A percentile compares a stretch with the other conserved stretches of the same genome.
Conservation (phyloP, 2,329 filamentous ascomycete genomes). For the Epichloe gansuensis region DNA sequence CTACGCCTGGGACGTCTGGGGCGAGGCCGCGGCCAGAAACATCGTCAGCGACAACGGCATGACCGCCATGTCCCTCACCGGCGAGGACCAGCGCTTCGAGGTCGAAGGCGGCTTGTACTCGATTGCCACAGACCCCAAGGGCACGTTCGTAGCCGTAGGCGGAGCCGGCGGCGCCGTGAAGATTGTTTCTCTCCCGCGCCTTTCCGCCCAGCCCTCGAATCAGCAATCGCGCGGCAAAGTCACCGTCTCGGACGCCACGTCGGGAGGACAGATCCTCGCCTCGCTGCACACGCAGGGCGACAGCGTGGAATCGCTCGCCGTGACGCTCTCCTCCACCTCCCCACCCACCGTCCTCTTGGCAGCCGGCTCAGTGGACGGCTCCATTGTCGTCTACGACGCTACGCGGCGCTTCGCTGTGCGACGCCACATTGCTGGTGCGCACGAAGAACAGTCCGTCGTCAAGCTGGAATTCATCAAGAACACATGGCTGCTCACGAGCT, state of each 20-base stretch:
- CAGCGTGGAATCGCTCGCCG: constrained; percentile 65
- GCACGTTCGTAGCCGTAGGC: constrained; percentile 71
- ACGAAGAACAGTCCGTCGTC: constrained; percentile 82
- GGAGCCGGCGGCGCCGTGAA: constrained; percentile 80
- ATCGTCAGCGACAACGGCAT: constrained; percentile 40
- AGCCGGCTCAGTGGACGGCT: constrained; percentile 59
- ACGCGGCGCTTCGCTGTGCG: constrained; percentile 79
- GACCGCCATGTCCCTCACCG: constrained; percentile 66
- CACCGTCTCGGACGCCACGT: constrained; percentile 22
- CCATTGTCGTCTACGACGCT: constrained; percentile 77
- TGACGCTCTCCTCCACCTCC: constrained; percentile 29
- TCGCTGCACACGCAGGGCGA: constrained; percentile 66
- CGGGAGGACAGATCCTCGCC: constrained; percentile 58
- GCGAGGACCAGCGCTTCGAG: constrained; percentile 76
- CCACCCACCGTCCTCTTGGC: constrained; percentile 45
- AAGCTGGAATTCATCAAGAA: constrained; percentile 75
- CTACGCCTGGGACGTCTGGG: constrained; percentile 88
- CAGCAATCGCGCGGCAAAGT: constrained; percentile 17
- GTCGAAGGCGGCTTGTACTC: constrained; percentile 88
- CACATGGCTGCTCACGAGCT: constrained; percentile 66
- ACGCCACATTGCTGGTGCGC: constrained; percentile 67
- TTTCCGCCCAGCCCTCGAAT: constrained; percentile 20
- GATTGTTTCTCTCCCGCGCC: constrained; percentile 69
- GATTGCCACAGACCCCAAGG: constrained; percentile 69
- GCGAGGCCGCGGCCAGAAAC: constrained; percentile 51